Conservation (phyloP, 192 early-diverging fungal genomes). For the Radiomyces spectabilis region DNA sequence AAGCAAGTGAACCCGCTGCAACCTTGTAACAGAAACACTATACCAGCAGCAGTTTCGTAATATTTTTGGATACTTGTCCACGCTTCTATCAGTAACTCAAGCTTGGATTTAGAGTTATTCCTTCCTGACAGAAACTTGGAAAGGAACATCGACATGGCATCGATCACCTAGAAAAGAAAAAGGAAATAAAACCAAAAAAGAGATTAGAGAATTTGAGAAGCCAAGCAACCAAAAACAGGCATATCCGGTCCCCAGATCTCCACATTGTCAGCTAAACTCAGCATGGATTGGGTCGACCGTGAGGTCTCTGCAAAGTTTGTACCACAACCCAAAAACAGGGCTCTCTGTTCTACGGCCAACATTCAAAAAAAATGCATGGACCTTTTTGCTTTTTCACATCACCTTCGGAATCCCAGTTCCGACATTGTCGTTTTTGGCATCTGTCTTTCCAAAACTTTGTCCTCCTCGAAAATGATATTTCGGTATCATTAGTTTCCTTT, state of each 20-base stretch:
- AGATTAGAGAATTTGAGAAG: not conserved
- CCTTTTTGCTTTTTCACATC: too few species aligned
- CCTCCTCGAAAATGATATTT: too few species aligned
- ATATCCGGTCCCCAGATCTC: too few species aligned
- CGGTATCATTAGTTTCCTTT: too few species aligned
- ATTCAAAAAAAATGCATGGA: not conserved
- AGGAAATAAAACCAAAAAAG: not conserved
- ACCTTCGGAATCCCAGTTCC: too few species aligned
- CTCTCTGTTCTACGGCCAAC: not conserved
- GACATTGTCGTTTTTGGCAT: too few species aligned
- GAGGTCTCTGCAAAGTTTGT: not conserved
- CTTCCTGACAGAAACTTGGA: constrained; percentile 27
- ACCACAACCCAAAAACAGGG: not conserved
- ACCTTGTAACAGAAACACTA: constrained; percentile 1
- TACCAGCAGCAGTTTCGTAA: constrained; percentile 29
- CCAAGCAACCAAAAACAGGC: not conserved
- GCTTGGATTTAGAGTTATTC: constrained; percentile 27
- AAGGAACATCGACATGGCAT: constrained; percentile 23
- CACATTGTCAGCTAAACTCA: too few species aligned
- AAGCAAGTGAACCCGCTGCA: not conserved
- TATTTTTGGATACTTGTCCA: constrained; percentile 28
- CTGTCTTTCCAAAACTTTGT: too few species aligned
- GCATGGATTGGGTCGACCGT: too few species aligned
- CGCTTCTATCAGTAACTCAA: constrained; percentile 19
- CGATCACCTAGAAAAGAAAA: not conserved